These are phyloP conservation scores for Ophiostoma novo-ulmi DNA, from an alignment of 2,329 filamentous ascomycete genomes.

Conservation along the genomic window DNA sequence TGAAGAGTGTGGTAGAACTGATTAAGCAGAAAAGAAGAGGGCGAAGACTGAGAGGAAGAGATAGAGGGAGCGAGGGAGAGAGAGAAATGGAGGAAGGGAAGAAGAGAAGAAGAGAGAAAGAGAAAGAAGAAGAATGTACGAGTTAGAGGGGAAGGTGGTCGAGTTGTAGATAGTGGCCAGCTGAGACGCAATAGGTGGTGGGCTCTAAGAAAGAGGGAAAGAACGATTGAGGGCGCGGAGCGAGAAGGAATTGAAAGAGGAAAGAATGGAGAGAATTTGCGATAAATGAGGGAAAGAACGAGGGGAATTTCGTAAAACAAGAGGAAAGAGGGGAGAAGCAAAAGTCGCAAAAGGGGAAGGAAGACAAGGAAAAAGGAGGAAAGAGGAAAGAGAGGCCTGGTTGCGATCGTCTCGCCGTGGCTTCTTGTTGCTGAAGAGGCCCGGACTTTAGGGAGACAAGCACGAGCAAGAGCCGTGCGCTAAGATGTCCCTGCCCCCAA, in stretches of 20 bases:
- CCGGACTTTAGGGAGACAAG: conserved; percentile 17
- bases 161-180: conserved; percentile 14
- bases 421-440: not conserved
- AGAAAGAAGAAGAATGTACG: not conserved
- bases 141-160: not conserved
- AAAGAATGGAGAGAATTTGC: not conserved
- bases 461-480: conserved; percentile 9
- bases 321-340: not conserved
- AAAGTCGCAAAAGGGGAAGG: not conserved
- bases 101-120: not conserved
- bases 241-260: not conserved
- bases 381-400: not conserved
- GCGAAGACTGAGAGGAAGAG: not conserved
- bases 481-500: not conserved
- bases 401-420: conserved; percentile 3
- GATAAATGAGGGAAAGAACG: not conserved
- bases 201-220: not conserved
- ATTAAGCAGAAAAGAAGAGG: not conserved
- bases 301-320: not conserved
- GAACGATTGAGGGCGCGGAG: not conserved
- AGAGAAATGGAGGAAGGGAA: conserved; percentile 5
- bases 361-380: not conserved
- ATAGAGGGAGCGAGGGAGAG: not conserved
- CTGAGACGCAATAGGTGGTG: conserved; percentile 15
- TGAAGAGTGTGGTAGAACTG: not conserved